Base-by-base conservation (phyloP, 495 filamentous ascomycete species). In the Penicillium steckii region DNA sequence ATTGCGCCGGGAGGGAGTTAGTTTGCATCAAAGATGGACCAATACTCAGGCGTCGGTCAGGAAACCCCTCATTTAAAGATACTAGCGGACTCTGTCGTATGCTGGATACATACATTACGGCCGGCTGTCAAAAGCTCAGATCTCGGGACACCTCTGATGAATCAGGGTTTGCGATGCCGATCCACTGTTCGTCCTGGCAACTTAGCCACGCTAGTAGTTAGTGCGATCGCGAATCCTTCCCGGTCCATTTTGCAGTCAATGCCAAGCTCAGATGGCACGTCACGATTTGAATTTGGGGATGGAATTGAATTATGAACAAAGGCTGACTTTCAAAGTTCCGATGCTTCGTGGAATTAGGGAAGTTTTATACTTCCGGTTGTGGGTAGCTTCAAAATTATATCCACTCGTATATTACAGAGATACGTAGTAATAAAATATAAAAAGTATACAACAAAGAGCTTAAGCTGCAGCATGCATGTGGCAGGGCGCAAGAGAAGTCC, bases 111-210 rank as follows among this genome's bases (percentile, higher is more conserved):
- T 40, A 40, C 19, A 23, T 41, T 23, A 19, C 18, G 8, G 9
- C 38, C 38, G 38, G 38, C 38, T 41, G 38, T 41, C 38, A 41
- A 41, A 33, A 24, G 17, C 38, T 41, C 18, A 41, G 38, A 41
- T 41, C 38, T 41, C 38, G 38, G 38, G 9, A 41, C 12, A 12
- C 23, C 8, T 13, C 9, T 7, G 3, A 38, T 12, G 3, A 41
- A 41, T 41, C 38, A 41, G 38, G 18, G 38, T 41, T 41, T 23
- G 12, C 13, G 3, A n/a, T 23, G 8, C 18, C 38, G 38, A 41
- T 41, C 38, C 38, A 41, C 38, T 41, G 38, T 41, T 41, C 38
- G 38, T 41, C 38, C 38, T 8, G 19, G 38, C 19, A 22, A 41
- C 18, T 41, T 41, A 13, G 38, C 38, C 38, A 21, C 9, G 13